Evolutionary conservation across 352 stramenopile genomes (phyloP), one percentile per base, ranked within the genome.

Genomic region (Globisporangium orthogonon): DNA sequence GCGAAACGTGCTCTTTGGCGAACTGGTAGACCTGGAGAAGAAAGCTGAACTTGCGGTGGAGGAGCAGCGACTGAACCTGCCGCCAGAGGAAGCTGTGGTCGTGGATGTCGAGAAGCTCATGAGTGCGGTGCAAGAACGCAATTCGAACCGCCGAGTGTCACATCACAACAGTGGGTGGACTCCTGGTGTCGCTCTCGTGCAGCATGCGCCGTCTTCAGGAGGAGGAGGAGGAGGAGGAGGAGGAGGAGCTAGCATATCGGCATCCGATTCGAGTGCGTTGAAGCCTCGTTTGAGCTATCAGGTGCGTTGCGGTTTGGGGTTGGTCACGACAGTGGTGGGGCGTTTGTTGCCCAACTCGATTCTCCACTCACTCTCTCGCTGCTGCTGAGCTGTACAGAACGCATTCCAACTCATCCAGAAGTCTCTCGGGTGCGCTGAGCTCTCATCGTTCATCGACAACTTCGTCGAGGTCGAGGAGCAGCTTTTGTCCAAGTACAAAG

Each of bases 91-190:
- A 6, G 70, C 76, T 9, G 69, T 87, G 0, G 62, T 89, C 28
- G 78, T 89, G 18, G 78, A 91, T 51, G 65, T 86, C 15, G 62
- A 72, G 0, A 73, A 73, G 5, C 63, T 91, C 35, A 86, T 91
- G 76, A 69, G 54, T 30, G 72, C 73, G 1, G 77, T 86, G 5
- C 71, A 86, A 49, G 71, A 79, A 18, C 62, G 71, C 30, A 31
- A 65, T 33, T 30, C 64, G 46, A 54, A 48, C 43, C 51, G 63
- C 50, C 28, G 54, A 10, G 50, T 28, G 30, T 13, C 45, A 28
- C 52, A 7, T 7, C 17, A 44, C 13, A 15, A 4, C 14, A 44
- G 54, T 30, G 31, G 9, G n/a, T 52, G 44, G 29, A 13, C n/a
- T 31, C 31, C 33, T 44, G 18, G 30, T 30, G 33, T 11, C 37